Evolutionary conservation across 495 filamentous ascomycete species (phyloP).

Genomic region (Aspergillus sclerotiicarbonarius): DNA sequence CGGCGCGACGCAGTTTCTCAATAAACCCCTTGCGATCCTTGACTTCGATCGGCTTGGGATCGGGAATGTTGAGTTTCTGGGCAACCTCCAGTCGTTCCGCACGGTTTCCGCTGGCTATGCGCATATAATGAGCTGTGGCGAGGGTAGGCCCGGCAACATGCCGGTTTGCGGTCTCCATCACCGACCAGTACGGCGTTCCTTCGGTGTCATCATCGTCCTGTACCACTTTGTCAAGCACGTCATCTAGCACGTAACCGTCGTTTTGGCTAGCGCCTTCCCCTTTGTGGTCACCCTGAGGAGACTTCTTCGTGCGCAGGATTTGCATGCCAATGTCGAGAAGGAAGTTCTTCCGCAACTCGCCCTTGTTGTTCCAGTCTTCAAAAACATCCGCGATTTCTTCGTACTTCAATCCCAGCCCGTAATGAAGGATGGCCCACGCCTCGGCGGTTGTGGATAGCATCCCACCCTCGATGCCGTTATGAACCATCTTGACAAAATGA

Average conservation of each 20-base stretch:
- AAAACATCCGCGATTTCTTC: conserved; percentile 64
- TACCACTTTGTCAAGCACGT: conserved; percentile 73
- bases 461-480: conserved; percentile 75
- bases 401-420: conserved; percentile 57
- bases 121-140: conserved; percentile 61
- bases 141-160: conserved; percentile 68
- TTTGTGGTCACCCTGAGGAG: conserved; percentile 39
- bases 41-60: conserved; percentile 40
- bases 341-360: conserved; percentile 59
- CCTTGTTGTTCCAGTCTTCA: conserved; percentile 56
- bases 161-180: conserved; percentile 58
- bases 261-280: conserved; percentile 35
- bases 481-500: conserved; percentile 77
- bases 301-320: conserved; percentile 52
- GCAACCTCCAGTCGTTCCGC: conserved; percentile 50
- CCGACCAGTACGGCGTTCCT: conserved; percentile 66
- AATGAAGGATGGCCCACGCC: conserved; percentile 63
- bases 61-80: conserved; percentile 41
- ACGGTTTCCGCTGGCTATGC: conserved; percentile 61
- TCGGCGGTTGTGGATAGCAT: conserved; percentile 63
- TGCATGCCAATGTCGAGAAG: conserved; percentile 63
- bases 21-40: conserved; percentile 51
- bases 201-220: conserved; percentile 67
- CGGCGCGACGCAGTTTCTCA: conserved; percentile 58
- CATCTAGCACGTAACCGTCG: conserved; percentile 54